These are phyloP conservation scores for Albifimbria verrucaria DNA, from an alignment of 2,329 filamentous ascomycete genomes.

Conservation along the genomic window DNA sequence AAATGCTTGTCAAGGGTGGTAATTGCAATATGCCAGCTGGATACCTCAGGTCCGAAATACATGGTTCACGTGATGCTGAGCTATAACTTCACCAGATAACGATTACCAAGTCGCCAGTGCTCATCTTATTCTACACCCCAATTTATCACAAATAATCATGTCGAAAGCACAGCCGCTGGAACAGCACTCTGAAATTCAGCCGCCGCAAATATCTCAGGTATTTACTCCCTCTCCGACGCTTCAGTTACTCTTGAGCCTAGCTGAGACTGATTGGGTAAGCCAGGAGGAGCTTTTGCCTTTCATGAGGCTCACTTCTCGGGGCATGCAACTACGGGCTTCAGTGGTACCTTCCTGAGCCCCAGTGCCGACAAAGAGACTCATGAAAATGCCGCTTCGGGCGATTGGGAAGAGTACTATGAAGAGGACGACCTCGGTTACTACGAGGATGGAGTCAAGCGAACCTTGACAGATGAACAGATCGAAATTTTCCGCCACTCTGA, in stretches of 20 bases:
- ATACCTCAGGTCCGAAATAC: no score
- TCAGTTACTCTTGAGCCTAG: not conserved
- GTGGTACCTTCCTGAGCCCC: constrained; percentile 39
- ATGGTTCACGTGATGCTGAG: not conserved
- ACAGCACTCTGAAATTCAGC: not conserved
- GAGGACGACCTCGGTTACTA: constrained; percentile 80
- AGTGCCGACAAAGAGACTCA: constrained; percentile 20
- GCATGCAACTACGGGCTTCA: constrained; percentile 43
- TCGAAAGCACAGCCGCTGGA: not conserved
- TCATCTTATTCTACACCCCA: no score
- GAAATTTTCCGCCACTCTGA: constrained; percentile 88
- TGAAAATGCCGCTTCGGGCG: constrained; percentile 23
- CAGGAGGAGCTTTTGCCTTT: constrained; percentile 61
- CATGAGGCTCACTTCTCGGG: constrained; percentile 57
- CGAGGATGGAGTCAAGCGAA: constrained; percentile 79
- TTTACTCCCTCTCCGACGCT: not conserved
- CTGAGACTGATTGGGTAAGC: not conserved
- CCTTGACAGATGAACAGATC: constrained; percentile 87
- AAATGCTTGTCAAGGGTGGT: no score
- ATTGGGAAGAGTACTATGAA: constrained; percentile 37
- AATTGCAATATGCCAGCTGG: no score
- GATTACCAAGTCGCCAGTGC: no score
- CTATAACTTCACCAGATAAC: not conserved
- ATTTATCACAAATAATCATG: constrained; percentile 23
- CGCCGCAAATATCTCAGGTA: not conserved